Percentiles rank a stretch among this genome's conserved stretches.
phyloP scores from a whole-genome alignment of 306 rosid species.

The Vigna unguiculata region DNA sequence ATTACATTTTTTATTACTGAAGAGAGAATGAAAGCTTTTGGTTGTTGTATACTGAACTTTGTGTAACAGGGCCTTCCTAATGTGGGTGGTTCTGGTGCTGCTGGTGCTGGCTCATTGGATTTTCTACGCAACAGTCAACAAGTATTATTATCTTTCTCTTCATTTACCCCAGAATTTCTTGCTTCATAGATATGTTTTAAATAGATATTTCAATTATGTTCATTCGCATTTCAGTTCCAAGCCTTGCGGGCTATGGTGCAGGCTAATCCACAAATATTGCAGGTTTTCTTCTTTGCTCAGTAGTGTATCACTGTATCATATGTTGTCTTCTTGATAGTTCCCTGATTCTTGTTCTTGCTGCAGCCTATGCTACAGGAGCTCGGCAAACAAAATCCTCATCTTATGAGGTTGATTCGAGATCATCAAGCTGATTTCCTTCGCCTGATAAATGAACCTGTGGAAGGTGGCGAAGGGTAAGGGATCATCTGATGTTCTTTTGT shows the following conservation, averaged over 20 bases:
- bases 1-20: background rate
- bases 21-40: background rate
- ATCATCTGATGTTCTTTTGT: conserved; percentile 2
- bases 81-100: conserved; percentile 66
- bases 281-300: conserved; percentile 53
- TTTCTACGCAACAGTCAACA: conserved; percentile 84
- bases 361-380: conserved; percentile 95
- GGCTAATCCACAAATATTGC: conserved; percentile 90
- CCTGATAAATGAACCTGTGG: conserved; percentile 79
- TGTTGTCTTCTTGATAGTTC: background rate
- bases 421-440: conserved; percentile 83
- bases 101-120: conserved; percentile 69
- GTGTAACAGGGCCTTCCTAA: conserved; percentile 74
- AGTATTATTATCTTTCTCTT: conserved; percentile 44
- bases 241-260: conserved; percentile 89
- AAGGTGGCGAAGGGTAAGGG: conserved; percentile 78
- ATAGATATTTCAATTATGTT: conserved; percentile 4
- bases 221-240: conserved; percentile 61
- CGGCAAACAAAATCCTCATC: conserved; percentile 89
- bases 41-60: conserved; percentile 19
- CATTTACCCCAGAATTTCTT: background rate
- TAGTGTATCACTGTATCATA: background rate
- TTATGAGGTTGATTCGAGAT: conserved; percentile 75
- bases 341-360: conserved; percentile 33
- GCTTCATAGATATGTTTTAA: conserved; percentile 10